These are phyloP conservation scores for Calonectria pseudoreteaudii DNA, from an alignment of 2,329 filamentous ascomycete genomes.

Conservation along the genomic window DNA sequence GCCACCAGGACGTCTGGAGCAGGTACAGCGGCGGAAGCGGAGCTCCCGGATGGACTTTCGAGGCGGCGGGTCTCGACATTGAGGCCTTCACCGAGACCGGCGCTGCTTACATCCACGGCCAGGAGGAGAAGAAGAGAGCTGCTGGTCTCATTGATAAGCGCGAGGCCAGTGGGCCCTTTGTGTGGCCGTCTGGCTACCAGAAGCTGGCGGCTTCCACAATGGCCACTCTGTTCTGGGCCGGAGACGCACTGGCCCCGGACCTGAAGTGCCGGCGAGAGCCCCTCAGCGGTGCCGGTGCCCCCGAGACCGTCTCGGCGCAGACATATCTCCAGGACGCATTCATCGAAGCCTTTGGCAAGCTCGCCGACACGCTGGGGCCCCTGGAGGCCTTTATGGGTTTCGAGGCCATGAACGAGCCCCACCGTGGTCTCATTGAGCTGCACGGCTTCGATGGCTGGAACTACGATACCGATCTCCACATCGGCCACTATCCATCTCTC, in stretches of 20 bases:
- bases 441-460: constrained; percentile 54
- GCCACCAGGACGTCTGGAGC: constrained; percentile 58
- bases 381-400: constrained; percentile 54
- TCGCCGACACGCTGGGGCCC: constrained; percentile 46
- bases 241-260: constrained; percentile 45
- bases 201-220: constrained; percentile 51
- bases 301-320: constrained; percentile 44
- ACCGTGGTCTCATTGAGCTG: constrained; percentile 55
- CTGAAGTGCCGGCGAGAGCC: constrained; percentile 37
- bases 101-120: constrained; percentile 50
- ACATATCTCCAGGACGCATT: constrained; percentile 47
- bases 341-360: constrained; percentile 50
- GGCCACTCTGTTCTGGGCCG: constrained; percentile 45
- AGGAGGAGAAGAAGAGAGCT: constrained; percentile 47
- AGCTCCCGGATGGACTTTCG: constrained; percentile 56
- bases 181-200: constrained; percentile 53
- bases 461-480: constrained; percentile 56
- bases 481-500: constrained; percentile 53
- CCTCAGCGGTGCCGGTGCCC: constrained; percentile 24
- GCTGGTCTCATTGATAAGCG: constrained; percentile 41
- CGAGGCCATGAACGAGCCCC: constrained; percentile 57
- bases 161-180: constrained; percentile 50
- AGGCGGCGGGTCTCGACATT: constrained; percentile 53
- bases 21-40: constrained; percentile 56
- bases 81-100: constrained; percentile 50